Percentiles rank a stretch among this genome's conserved stretches.
These are phyloP conservation scores for Diaporthe helianthi DNA, from an alignment of 2,329 filamentous ascomycete species.

Conservation along the genomic window DNA sequence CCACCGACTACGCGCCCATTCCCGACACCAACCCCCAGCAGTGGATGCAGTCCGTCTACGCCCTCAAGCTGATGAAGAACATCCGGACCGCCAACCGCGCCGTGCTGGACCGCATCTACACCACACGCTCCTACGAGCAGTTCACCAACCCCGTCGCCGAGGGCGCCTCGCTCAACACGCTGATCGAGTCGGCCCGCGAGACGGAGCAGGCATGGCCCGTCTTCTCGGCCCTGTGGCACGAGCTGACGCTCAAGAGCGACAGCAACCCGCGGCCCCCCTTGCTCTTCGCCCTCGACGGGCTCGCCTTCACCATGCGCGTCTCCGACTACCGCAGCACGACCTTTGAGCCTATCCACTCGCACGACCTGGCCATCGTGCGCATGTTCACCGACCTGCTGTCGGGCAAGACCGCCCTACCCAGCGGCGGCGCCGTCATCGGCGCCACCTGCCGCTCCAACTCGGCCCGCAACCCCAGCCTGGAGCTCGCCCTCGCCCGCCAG, in stretches of 20 bases:
- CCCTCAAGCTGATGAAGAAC: conserved; percentile 74
- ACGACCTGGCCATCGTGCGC: conserved; percentile 79
- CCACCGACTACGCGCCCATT: conserved; percentile 80
- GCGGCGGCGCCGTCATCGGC: conserved; percentile 81
- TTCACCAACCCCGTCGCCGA: conserved; percentile 59
- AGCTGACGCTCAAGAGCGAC: conserved; percentile 64
- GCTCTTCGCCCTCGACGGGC: conserved; percentile 78
- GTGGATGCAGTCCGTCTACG: conserved; percentile 83
- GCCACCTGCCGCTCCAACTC: conserved; percentile 77
- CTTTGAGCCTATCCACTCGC: conserved; percentile 80
- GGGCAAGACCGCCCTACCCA: conserved; percentile 63
- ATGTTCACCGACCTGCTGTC: conserved; percentile 78
- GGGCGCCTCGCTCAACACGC: conserved; percentile 68
- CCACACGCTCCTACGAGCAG: conserved; percentile 53
- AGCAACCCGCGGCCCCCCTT: conserved; percentile 60
- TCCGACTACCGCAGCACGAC: conserved; percentile 77
- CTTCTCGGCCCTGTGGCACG: conserved; percentile 81
- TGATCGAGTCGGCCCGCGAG: conserved; percentile 76
- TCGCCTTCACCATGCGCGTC: conserved; percentile 80
- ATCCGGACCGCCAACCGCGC: conserved; percentile 75
- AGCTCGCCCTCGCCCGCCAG: conserved; percentile 69
- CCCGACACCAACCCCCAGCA: conserved; percentile 61
- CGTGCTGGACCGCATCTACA: conserved; percentile 62
- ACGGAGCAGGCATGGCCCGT: conserved; percentile 80
- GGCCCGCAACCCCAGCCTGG: conserved; percentile 68